These are phyloP conservation scores for Nigrospora oryzae DNA, from an alignment of 2,329 filamentous ascomycete genomes.

Conservation along the genomic window DNA sequence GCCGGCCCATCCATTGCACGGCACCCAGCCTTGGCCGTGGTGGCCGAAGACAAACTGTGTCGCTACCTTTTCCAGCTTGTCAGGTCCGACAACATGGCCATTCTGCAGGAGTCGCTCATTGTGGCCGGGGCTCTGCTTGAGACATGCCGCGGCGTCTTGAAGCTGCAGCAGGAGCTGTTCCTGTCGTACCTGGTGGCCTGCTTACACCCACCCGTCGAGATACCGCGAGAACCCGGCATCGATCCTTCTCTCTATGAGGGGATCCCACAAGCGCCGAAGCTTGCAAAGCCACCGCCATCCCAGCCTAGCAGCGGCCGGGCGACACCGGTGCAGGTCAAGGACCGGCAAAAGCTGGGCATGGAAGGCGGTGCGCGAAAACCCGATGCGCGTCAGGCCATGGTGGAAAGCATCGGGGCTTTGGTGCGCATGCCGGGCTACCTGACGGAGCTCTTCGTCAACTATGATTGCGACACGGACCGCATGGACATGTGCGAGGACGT, in stretches of 20 bases:
- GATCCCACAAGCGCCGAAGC: constrained; percentile 82
- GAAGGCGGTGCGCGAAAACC: constrained; percentile 89
- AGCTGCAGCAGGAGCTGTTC: constrained; percentile 94
- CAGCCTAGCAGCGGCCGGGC: constrained; percentile 71
- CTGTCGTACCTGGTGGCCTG: constrained; percentile 91
- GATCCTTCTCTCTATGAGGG: constrained; percentile 87
- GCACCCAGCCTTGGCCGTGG: constrained; percentile 76
- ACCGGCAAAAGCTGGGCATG: constrained; percentile 84
- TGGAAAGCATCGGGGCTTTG: constrained; percentile 87
- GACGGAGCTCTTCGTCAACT: constrained; percentile 94
- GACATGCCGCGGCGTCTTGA: constrained; percentile 83
- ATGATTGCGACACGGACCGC: constrained; percentile 89
- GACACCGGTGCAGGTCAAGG: constrained; percentile 85
- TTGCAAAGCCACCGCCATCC: constrained; percentile 69
- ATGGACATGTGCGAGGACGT: constrained; percentile 92
- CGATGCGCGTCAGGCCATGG: constrained; percentile 95
- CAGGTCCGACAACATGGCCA: constrained; percentile 90
- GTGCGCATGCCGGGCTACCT: constrained; percentile 91
- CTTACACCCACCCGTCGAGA: constrained; percentile 87
- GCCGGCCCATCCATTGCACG: constrained; percentile 90
- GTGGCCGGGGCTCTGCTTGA: constrained; percentile 86
- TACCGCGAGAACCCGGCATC: constrained; percentile 82
- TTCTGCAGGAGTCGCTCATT: constrained; percentile 84
- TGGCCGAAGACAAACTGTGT: constrained; percentile 90
- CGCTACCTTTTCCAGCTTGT: constrained; percentile 94